These are phyloP conservation scores for Houttuynia cordata DNA, from an alignment of 164 flowering plant genomes.

Conservation along the genomic window DNA sequence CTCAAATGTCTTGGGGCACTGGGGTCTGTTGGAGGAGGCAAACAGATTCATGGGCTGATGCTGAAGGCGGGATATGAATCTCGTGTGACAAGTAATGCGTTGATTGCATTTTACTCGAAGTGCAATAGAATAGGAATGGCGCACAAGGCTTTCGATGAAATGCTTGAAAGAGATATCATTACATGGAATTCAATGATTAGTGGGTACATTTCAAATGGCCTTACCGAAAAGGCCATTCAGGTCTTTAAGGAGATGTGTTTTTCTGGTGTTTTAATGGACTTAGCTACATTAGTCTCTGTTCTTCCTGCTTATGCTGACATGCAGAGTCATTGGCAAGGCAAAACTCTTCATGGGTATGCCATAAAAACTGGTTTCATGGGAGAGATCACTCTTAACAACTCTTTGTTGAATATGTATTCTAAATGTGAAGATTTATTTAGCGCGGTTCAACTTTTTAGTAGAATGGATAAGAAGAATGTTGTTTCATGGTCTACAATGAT, in stretches of 20 bases:
- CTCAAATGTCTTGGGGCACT: constrained; percentile 41
- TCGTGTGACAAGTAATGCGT: constrained; percentile 35
- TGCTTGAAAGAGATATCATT: constrained; percentile 47
- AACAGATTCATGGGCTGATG: constrained; percentile 33
- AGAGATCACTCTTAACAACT: constrained; percentile 24
- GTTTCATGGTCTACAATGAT: constrained; percentile 65
- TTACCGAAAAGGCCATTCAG: constrained; percentile 6
- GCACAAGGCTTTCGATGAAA: constrained; percentile 37
- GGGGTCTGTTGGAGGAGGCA: constrained; percentile 24
- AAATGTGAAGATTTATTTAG: constrained; percentile 35
- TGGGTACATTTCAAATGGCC: constrained; percentile 18
- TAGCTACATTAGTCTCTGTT: constrained; percentile 37
- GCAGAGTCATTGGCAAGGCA: constrained; percentile 20
- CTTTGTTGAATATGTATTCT: constrained; percentile 48
- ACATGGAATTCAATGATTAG: constrained; percentile 67
- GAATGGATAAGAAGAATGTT: constrained; percentile 29
- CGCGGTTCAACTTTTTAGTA: constrained; percentile 28
- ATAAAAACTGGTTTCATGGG: constrained; percentile 21
- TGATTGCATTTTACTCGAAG: constrained; percentile 41
- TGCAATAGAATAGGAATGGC: constrained; percentile 27
- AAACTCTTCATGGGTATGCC: constrained; percentile 34
- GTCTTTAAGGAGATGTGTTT: constrained; percentile 22
- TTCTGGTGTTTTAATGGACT: constrained; percentile 27
- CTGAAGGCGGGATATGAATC: constrained; percentile 31
- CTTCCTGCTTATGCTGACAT: constrained; percentile 38